A percentile compares a stretch with the other conserved stretches of the same genome.
Conservation (phyloP, 441 rosid genomes). For the Macaranga tanarius region DNA sequence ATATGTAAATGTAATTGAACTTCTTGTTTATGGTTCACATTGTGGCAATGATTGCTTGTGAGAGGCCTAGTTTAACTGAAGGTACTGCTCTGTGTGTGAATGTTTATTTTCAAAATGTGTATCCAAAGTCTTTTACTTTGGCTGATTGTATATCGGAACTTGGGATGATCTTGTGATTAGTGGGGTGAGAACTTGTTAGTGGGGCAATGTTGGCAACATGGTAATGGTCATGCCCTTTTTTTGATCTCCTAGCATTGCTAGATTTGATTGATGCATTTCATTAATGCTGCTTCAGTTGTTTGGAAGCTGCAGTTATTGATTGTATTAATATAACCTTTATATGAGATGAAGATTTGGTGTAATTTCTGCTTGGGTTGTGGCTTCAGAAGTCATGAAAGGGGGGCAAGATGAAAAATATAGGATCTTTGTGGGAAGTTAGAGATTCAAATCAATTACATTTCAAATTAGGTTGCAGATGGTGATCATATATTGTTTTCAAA, state of each 20-base stretch:
- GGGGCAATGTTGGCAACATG: background rate
- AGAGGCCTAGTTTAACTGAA: constrained; percentile 5
- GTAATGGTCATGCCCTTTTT: background rate
- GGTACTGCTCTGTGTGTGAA: background rate
- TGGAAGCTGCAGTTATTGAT: background rate
- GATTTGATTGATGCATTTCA: constrained; percentile 2
- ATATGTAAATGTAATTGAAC: background rate
- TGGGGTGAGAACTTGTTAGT: constrained; percentile 6
- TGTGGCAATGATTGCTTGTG: constrained; percentile 20
- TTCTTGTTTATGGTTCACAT: background rate
- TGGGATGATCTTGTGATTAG: constrained; percentile 7
- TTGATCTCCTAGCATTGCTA: background rate
- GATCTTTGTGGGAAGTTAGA: too few species aligned
- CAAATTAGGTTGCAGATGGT: background rate
- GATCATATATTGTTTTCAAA: background rate
- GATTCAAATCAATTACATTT: background rate
- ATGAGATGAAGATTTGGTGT: background rate
- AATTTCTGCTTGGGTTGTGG: background rate
- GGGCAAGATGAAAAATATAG: background rate
- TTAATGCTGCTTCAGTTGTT: background rate
- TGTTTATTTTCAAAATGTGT: background rate
- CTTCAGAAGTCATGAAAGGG: background rate
- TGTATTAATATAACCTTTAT: background rate
- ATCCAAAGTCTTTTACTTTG: constrained; percentile 16
- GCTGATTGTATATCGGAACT: constrained; percentile 7